A percentile compares a stretch with the other conserved stretches of the same genome.
Conservation (phyloP, 257 asterid species). For the Salvia splendens region DNA sequence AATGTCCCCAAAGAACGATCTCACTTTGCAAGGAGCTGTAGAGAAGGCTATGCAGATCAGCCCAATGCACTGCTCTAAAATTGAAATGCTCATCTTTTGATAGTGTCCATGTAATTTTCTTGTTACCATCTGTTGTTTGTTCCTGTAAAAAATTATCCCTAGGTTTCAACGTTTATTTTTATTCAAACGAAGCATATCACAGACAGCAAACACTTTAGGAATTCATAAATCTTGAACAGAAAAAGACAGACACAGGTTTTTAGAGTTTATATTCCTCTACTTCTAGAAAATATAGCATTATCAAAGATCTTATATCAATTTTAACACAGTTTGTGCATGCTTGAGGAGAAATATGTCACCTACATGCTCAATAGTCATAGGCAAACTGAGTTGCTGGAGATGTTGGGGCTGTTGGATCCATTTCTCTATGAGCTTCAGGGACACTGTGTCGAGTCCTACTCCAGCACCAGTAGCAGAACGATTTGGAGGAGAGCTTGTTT, state of each 20-base stretch:
- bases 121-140: slow-evolving; percentile 56
- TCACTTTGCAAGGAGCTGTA: slow-evolving; percentile 52
- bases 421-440: slow-evolving; percentile 44
- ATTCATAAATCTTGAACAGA: background rate
- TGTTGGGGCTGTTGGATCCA: slow-evolving; percentile 57
- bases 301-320: background rate
- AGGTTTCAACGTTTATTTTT: background rate
- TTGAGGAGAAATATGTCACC: slow-evolving; percentile 14
- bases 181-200: background rate
- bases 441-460: slow-evolving; percentile 61
- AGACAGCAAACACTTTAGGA: background rate
- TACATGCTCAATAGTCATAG: slow-evolving; percentile 73
- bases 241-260: background rate
- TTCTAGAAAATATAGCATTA: background rate
- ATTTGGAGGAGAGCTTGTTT: slow-evolving; percentile 56
- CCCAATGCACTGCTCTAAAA: slow-evolving; percentile 80
- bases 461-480: slow-evolving; percentile 81
- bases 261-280: background rate
- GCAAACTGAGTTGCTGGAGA: slow-evolving; percentile 45
- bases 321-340: background rate
- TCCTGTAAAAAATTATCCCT: slow-evolving; percentile 43
- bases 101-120: slow-evolving; percentile 52
- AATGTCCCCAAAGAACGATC: slow-evolving; percentile 67
- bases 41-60: slow-evolving; percentile 72
- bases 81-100: slow-evolving; percentile 71